Percentiles rank a stretch among this genome's conserved stretches.
Conservation (phyloP, 345 rosid species). For the Camelina laxa region DNA sequence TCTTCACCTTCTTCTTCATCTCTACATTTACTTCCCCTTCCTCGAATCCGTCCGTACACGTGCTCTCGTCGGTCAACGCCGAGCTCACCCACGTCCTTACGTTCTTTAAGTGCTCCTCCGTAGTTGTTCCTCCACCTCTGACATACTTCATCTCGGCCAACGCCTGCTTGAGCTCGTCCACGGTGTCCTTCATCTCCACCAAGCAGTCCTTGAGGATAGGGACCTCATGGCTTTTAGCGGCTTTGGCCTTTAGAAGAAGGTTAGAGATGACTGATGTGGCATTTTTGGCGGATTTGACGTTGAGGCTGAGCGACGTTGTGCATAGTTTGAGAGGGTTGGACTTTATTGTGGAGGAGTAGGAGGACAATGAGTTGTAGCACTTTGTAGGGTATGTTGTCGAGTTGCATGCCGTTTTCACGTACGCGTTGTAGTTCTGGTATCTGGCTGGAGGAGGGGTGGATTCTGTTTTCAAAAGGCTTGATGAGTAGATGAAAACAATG, state of each 20-base stretch:
- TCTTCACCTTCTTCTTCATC: slow-evolving; percentile 53
- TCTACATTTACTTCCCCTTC: slow-evolving; percentile 46
- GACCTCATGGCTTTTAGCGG: slow-evolving; percentile 44
- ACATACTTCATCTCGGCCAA: slow-evolving; percentile 44
- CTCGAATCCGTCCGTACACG: slow-evolving; percentile 72
- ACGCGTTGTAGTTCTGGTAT: slow-evolving; percentile 47
- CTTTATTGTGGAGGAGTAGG: slow-evolving; percentile 54
- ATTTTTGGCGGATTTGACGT: slow-evolving; percentile 46
- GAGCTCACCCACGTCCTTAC: slow-evolving; percentile 75
- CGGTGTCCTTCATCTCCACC: slow-evolving; percentile 50
- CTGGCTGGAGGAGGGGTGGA: slow-evolving; percentile 43
- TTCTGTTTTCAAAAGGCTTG: slow-evolving; percentile 14
- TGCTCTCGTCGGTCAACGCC: slow-evolving; percentile 65
- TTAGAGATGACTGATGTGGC: slow-evolving; percentile 41
- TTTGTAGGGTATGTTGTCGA: slow-evolving; percentile 58
- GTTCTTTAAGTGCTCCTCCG: slow-evolving; percentile 46
- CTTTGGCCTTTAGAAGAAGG: slow-evolving; percentile 41
- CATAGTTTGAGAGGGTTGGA: slow-evolving; percentile 62
- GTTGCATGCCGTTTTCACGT: slow-evolving; percentile 57
- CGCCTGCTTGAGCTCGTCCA: slow-evolving; percentile 64
- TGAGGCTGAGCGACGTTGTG: slow-evolving; percentile 52
- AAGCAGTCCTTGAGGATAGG: slow-evolving; percentile 55
- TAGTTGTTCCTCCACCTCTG: slow-evolving; percentile 22
- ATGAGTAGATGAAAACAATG: slow-evolving; percentile 30
- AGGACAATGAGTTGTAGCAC: slow-evolving; percentile 59